Conservation (phyloP, 2,329 filamentous ascomycete species). For the Alternaria atra region DNA sequence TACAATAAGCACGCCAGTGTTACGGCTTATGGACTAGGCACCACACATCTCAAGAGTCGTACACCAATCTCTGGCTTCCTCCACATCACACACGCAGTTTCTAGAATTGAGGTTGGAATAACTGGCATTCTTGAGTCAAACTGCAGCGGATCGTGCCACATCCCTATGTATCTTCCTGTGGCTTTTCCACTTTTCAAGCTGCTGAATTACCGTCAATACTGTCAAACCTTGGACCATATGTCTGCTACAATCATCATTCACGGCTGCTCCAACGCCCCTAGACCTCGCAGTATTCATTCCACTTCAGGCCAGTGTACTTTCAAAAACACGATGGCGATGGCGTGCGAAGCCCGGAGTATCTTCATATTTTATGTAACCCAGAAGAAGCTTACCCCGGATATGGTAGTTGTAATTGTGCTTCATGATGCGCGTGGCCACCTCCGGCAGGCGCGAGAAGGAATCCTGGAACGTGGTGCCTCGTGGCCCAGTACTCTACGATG, state of each 20-base stretch:
- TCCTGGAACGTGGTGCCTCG: neutral
- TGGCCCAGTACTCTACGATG: neutral
- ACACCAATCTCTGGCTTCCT: neutral
- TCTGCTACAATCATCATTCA: neutral
- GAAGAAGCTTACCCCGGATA: neutral
- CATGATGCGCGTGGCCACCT: neutral
- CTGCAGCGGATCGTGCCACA: neutral
- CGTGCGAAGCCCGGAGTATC: too few relatives aligned
- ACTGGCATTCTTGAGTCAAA: neutral
- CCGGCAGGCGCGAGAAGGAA: neutral
- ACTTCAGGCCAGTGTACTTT: neutral
- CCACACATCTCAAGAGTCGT: neutral
- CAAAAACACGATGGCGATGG: neutral
- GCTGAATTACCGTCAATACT: neutral
- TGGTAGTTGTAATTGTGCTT: neutral
- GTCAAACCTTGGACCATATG: neutral
- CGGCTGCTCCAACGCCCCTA: neutral
- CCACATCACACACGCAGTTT: neutral
- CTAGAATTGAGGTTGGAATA: neutral
- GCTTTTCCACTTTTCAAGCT: neutral
- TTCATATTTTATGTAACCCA: neutral
- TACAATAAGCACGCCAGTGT: neutral
- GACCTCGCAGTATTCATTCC: neutral
- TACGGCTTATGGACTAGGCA: too few relatives aligned
- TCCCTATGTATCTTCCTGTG: neutral